A percentile compares a stretch with the other conserved stretches of the same genome.
Conservation (phyloP, 164 flowering plant genomes). For the Amborella trichopoda region DNA sequence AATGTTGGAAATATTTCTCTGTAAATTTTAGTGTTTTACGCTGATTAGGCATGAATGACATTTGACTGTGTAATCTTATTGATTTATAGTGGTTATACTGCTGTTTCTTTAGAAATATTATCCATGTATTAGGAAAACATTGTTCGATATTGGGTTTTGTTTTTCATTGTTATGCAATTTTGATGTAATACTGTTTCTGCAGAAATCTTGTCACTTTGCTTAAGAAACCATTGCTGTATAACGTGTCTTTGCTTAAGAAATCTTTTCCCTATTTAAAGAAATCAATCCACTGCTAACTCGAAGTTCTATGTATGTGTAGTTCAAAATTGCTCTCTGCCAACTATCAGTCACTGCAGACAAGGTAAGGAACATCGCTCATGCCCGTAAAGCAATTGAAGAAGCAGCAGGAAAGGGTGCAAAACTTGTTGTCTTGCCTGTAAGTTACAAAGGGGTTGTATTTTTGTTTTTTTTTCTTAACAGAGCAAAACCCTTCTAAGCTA, state of each 20-base stretch:
- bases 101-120: no score
- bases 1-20: background rate
- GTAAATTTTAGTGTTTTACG: no score
- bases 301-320: slow-evolving; percentile 23
- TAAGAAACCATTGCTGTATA: background rate
- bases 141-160: background rate
- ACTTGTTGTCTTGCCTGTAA: slow-evolving; percentile 87
- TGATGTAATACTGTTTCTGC: background rate
- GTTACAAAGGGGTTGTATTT: slow-evolving; percentile 9
- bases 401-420: slow-evolving; percentile 82
- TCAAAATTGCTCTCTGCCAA: slow-evolving; percentile 86
- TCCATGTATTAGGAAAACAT: no score
- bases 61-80: no score
- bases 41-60: no score
- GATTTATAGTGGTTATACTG: no score
- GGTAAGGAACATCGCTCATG: slow-evolving; percentile 74
- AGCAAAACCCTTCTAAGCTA: no score
- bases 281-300: background rate
- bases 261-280: background rate
- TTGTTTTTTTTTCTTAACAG: no score
- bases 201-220: background rate
- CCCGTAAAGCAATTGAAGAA: slow-evolving; percentile 68
- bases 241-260: background rate
- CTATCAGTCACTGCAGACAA: slow-evolving; percentile 77
- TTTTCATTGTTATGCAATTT: background rate